Conservation (phyloP, 2,329 filamentous ascomycete species). For the Fusarium pseudoanthophilum region DNA sequence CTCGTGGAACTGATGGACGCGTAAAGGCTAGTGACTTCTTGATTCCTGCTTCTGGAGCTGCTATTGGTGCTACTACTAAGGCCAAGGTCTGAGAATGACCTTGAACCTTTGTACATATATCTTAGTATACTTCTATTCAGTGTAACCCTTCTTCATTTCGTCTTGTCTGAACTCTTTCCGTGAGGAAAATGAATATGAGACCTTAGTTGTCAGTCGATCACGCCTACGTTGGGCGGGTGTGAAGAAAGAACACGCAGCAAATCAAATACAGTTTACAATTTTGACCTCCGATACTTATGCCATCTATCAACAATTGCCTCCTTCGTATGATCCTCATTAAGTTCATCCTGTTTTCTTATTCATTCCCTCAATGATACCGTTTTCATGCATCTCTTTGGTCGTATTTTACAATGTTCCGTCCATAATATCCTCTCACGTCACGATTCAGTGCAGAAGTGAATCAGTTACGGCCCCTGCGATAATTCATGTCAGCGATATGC, state of each 20-base stretch:
- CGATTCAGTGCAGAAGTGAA: background rate
- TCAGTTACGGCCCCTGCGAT: constrained; percentile 2
- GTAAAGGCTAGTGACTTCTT: constrained; percentile 56
- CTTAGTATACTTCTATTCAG: background rate
- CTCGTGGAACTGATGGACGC: constrained; percentile 52
- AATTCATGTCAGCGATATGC: background rate
- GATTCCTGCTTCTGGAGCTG: constrained; percentile 49
- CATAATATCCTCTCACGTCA: background rate
- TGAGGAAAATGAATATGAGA: rapidly evolving
- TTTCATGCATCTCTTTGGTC: background rate
- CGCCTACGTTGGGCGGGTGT: rapidly evolving
- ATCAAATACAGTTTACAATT: background rate
- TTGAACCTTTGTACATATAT: background rate
- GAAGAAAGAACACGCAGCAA: background rate
- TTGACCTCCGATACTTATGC: background rate
- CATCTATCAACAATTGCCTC: background rate
- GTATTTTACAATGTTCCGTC: background rate
- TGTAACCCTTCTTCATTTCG: background rate
- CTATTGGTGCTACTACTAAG: constrained; percentile 41
- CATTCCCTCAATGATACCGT: background rate
- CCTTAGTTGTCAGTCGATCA: background rate
- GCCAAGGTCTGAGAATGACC: background rate
- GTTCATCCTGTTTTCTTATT: background rate
- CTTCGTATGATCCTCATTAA: background rate
- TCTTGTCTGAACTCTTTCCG: rapidly evolving